Base-by-base conservation (phyloP, 805 yeast species). In the Candida yuanshanica region DNA sequence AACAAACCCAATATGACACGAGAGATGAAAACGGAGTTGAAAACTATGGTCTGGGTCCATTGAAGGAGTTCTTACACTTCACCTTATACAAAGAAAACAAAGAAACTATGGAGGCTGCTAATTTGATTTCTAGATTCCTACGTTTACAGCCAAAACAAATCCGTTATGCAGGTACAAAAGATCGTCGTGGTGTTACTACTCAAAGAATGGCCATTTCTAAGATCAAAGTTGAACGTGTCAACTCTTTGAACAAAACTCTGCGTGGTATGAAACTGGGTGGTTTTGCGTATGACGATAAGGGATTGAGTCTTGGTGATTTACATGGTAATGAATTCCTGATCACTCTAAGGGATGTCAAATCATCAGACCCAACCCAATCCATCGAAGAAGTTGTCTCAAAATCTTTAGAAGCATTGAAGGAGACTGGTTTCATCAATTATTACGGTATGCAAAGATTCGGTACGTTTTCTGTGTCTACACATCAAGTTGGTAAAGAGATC, bases 361-460 rank as follows among this genome's bases (percentile, higher is more conserved):
- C 72, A 4, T 33, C 46, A n/a, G 63, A 60, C 38, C 59, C 61
- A 2, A 46, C 51, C 2, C 52, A 56, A 5, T 48, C 66, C 3
- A 57, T 78, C 18, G 75, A 75, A 32, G 65, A 68, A 12, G 65
- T 70, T 4, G 66, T 88, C 14, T 58, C 61, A 12, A 58, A 66
- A 9, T 73, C 88, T 20, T 69, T 90, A 49, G 57, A 67, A 5
- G 73, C 87, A 0, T 66, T 91, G 39, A 66, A 68, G 38, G 68
- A 68, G 2, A 68, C 73, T 22, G 99, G 99, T 0, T 93, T 87
- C 55, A 83, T 93, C 48, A 93, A 93, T 62, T 93, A 93, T 58
- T 93, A 75, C 60, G 99, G 99, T n/a, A 83, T 93, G 90, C 99
- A 93, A 68, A 71, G 99, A 56, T 93, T 93, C 60, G 99, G 99